These are phyloP conservation scores for Erysimum cheiri DNA, from an alignment of 441 rosid genomes.

Conservation along the genomic window DNA sequence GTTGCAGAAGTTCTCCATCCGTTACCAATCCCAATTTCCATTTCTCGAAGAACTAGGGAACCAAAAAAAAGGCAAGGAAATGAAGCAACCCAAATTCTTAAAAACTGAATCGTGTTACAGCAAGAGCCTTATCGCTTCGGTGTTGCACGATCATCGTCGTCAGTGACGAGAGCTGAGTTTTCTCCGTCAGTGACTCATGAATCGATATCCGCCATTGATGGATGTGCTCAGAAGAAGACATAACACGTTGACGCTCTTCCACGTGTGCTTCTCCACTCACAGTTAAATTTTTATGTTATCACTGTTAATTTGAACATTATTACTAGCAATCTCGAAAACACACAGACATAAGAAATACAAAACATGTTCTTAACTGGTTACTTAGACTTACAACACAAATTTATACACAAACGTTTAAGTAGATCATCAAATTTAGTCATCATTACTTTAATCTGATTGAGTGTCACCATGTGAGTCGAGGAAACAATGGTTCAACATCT, in stretches of 20 bases:
- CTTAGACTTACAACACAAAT: background rate
- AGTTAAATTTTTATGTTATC: background rate
- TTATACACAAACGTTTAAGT: background rate
- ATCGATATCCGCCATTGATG: conserved; percentile 31
- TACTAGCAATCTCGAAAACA: no score
- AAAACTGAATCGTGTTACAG: background rate
- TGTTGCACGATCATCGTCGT: conserved; percentile 21
- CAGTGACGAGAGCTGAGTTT: conserved; percentile 15
- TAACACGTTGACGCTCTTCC: conserved; percentile 11
- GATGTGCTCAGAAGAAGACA: conserved; percentile 13
- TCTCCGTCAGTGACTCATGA: conserved; percentile 3
- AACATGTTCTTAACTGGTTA: background rate
- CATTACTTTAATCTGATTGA: background rate
- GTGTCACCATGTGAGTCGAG: conserved; percentile 32
- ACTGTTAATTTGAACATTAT: no score
- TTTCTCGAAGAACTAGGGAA: conserved; percentile 14
- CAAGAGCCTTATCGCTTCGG: conserved; percentile 21
- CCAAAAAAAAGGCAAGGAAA: background rate
- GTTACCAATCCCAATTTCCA: conserved; percentile 36
- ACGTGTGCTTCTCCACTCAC: conserved; percentile 24
- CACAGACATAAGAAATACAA: no score
- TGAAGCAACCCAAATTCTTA: conserved; percentile 2
- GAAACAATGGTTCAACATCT: conserved; percentile 34
- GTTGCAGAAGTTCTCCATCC: conserved; percentile 28
- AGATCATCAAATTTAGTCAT: background rate